Conservation (phyloP, 768 basidiomycete species). For the Russula brevipes region DNA sequence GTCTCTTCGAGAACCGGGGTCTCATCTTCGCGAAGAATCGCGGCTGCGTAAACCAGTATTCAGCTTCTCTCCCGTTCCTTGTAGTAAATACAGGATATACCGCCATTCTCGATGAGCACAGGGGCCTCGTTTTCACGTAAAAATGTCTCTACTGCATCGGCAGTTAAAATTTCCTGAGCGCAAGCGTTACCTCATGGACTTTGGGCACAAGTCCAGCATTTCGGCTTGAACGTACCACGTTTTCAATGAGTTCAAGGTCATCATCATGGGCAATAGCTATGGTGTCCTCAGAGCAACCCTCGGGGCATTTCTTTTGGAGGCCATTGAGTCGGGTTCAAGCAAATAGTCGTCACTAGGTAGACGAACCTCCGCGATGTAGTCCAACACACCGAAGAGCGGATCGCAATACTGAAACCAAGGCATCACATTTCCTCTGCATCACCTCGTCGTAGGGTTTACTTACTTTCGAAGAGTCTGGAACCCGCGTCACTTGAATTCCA, state of each 20-base stretch:
- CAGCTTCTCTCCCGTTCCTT: neutral
- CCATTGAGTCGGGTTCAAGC: neutral
- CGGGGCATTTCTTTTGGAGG: conserved; percentile 4
- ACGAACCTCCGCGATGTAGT: conserved; percentile 16
- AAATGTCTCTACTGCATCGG: conserved; percentile 4
- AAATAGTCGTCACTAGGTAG: neutral
- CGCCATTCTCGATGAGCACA: conserved; percentile 5
- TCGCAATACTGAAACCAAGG: conserved; percentile 1
- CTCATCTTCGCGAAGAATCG: neutral
- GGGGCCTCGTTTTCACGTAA: neutral
- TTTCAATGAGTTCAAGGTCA: conserved; percentile 9
- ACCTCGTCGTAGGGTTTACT: neutral
- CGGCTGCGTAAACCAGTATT: neutral
- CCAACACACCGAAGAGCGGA: conserved; percentile 8
- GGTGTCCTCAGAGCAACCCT: neutral
- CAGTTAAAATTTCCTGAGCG: neutral
- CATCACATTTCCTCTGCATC: neutral
- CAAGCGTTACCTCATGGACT: neutral
- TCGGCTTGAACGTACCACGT: conserved; percentile 2
- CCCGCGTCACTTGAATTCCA: neutral
- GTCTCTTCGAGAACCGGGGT: neutral
- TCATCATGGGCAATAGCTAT: conserved; percentile 17
- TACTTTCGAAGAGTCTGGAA: neutral
- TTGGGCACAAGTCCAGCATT: neutral
- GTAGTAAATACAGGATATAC: neutral